Evolutionary conservation across 1,139 yeast genomes (phyloP), one percentile per base, ranked within the genome.

Genomic region (Blastobotrys aristatus): DNA sequence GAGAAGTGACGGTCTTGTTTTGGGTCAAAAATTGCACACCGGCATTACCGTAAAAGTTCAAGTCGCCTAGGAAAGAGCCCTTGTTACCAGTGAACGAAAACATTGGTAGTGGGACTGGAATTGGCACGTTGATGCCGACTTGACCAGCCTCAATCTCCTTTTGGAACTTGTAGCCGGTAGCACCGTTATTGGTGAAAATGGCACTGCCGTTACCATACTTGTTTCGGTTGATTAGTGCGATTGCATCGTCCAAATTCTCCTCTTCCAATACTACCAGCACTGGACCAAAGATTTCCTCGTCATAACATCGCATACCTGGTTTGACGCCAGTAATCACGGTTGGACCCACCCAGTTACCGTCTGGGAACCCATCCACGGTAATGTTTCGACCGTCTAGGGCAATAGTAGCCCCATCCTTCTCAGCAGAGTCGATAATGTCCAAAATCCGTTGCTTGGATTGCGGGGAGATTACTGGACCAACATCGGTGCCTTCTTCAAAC

Each of bases 51-150:
- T 84, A 84, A 65, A 84, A 84, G 72, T 84, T 84, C 71, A 84
- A 74, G 63, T 83, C 89, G 39, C 92, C 90, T 57, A 82, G 72
- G 76, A 83, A 82, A 1, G 88, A 81, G 31, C 82, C 86, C 69
- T 83, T 82, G 64, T 80, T 80, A 31, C 92, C 92, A 22, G 90
- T 84, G 70, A 84, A 84, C 4, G 88, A 81, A 65, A 84, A 84
- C 86, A 83, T 81, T 53, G 92, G 90, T 62, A 84, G 70, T 50
- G 90, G 90, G 18, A 84, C 92, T n/a, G 90, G 92, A 55, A 84
- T 84, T 24, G 92, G 90, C 43, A 84, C 88, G 58, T 84, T 84
- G 59, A 84, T 75, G 52, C 92, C 92, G 49, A 84, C 85, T 67
- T 84, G 90, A 24, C 92, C 92, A 51, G 83, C 80, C 51, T 82